Percentiles rank a stretch among this genome's conserved stretches.
These are phyloP conservation scores for Mycena pura DNA, from an alignment of 768 basidiomycete species.

Conservation along the genomic window DNA sequence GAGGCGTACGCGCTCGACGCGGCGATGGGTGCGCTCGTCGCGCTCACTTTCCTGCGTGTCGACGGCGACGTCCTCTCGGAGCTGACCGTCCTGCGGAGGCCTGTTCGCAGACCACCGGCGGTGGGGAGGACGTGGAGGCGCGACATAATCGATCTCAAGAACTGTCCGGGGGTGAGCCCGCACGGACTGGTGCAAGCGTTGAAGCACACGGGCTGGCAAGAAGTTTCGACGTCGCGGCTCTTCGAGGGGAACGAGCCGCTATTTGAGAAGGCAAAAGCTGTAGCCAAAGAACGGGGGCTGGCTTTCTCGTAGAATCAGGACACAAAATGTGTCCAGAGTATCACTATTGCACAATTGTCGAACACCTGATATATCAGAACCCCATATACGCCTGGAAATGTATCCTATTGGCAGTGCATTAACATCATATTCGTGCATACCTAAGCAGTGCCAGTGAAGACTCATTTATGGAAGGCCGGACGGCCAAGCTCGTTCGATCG, in stretches of 20 bases:
- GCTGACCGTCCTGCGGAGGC: constrained; percentile 3
- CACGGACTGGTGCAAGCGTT: constrained; percentile 10
- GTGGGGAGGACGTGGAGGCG: not conserved
- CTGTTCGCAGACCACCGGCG: not conserved
- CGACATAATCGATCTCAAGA: not conserved
- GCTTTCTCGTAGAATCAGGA: not conserved
- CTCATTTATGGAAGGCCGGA: too few relatives aligned
- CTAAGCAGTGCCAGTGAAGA: too few relatives aligned
- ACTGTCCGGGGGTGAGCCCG: constrained; percentile 7
- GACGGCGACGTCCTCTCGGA: constrained; percentile 9
- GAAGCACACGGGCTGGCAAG: constrained; percentile 3
- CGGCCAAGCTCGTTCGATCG: too few relatives aligned
- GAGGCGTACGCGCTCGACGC: constrained; percentile 12
- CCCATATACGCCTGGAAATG: too few relatives aligned
- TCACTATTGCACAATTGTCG: too few relatives aligned
- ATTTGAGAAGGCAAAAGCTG: constrained; percentile 2
- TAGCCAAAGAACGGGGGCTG: constrained; percentile 3
- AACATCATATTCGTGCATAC: too few relatives aligned
- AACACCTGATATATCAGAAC: too few relatives aligned
- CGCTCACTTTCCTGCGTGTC: constrained; percentile 2
- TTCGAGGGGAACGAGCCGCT: constrained; percentile 7
- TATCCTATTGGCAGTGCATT: too few relatives aligned
- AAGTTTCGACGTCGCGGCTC: not conserved
- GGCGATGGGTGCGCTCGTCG: not conserved
- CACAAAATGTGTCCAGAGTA: too few relatives aligned